Percentiles rank a stretch among this genome's conserved stretches.
Evolutionary conservation across 768 basidiomycete genomes (phyloP).

Genomic region (Boletus speciosus): DNA sequence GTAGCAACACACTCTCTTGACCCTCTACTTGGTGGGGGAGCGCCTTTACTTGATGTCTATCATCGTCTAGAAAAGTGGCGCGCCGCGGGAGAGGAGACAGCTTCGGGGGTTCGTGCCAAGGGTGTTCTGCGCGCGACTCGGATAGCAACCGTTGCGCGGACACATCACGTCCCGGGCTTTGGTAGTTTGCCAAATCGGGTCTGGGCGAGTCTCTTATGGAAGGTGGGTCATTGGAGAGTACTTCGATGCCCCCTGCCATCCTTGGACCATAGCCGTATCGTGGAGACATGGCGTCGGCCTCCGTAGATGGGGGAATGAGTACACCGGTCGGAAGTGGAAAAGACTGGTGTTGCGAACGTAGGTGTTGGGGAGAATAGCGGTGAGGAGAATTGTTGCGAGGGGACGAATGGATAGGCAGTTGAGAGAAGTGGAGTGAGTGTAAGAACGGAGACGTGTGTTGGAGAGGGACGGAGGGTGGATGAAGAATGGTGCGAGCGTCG

Average conservation of each 20-base stretch:
- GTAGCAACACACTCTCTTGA: slow-evolving; percentile 3
- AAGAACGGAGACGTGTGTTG: slow-evolving; percentile 13
- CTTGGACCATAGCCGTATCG: slow-evolving; percentile 21
- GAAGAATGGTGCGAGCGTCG: slow-evolving; percentile 4
- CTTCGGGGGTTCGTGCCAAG: slow-evolving; percentile 8
- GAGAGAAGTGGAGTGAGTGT: slow-evolving; percentile 8
- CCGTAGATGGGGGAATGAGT: background rate
- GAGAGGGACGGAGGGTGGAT: slow-evolving; percentile 9
- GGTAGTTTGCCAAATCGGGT: slow-evolving; percentile 13
- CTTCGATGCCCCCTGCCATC: slow-evolving; percentile 28
- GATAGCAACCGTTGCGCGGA: slow-evolving; percentile 13
- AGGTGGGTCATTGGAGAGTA: slow-evolving; percentile 16
- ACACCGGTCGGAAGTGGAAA: slow-evolving; percentile 6
- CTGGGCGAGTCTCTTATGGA: slow-evolving; percentile 10
- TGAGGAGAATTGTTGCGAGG: slow-evolving; percentile 19
- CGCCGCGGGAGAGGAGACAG: slow-evolving; percentile 9
- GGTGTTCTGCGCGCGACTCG: slow-evolving; percentile 9
- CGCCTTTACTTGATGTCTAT: background rate
- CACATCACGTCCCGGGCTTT: slow-evolving; percentile 10
- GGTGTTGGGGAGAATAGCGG: slow-evolving; percentile 18
- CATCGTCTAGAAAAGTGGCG: slow-evolving; percentile 5
- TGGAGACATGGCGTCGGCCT: slow-evolving; percentile 14
- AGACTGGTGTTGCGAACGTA: slow-evolving; percentile 11
- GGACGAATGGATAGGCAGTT: slow-evolving; percentile 1
- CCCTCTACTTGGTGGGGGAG: background rate